Conservation (phyloP, 1,284 basidiomycete genomes). For the Porodaedalea pini region DNA sequence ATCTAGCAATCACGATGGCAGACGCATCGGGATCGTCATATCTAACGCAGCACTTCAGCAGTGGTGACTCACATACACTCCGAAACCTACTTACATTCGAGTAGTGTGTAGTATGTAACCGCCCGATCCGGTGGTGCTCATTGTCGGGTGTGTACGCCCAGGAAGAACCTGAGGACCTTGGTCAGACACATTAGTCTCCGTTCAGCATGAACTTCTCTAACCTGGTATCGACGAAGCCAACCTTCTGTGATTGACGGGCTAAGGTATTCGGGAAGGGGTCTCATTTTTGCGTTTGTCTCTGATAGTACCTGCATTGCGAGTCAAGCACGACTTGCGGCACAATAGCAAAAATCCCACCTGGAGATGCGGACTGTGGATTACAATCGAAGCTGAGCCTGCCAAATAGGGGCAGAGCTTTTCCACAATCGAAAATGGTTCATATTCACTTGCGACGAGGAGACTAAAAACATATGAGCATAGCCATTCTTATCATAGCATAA, state of each 20-base stretch:
- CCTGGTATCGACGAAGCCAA: conserved; percentile 90
- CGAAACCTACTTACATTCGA: conserved; percentile 65
- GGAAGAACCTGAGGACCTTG: conserved; percentile 63
- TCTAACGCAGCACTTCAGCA: conserved; percentile 34
- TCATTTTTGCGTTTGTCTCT: conserved; percentile 73
- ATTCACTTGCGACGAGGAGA: conserved; percentile 79
- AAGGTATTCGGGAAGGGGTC: conserved; percentile 66
- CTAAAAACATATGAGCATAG: too few species aligned
- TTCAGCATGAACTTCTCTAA: conserved; percentile 25
- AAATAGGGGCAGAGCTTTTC: conserved; percentile 74
- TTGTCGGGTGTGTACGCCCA: conserved; percentile 92
- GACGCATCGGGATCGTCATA: conserved; percentile 65
- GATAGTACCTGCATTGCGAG: conserved; percentile 55
- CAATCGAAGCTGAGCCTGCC: conserved; percentile 81
- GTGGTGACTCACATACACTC: not conserved
- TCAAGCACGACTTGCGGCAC: conserved; percentile 5
- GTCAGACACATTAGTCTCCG: not conserved
- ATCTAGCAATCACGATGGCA: conserved; percentile 41
- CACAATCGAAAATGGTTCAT: conserved; percentile 84
- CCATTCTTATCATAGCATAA: conserved; percentile 5
- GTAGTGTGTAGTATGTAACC: conserved; percentile 85
- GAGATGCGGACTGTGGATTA: conserved; percentile 80
- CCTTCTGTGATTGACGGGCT: conserved; percentile 83
- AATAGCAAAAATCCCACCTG: conserved; percentile 46
- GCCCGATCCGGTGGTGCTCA: conserved; percentile 87